A percentile compares a stretch with the other conserved stretches of the same genome.
Evolutionary conservation across 768 basidiomycete species (phyloP).

Genomic region (Boletus insuetus): DNA sequence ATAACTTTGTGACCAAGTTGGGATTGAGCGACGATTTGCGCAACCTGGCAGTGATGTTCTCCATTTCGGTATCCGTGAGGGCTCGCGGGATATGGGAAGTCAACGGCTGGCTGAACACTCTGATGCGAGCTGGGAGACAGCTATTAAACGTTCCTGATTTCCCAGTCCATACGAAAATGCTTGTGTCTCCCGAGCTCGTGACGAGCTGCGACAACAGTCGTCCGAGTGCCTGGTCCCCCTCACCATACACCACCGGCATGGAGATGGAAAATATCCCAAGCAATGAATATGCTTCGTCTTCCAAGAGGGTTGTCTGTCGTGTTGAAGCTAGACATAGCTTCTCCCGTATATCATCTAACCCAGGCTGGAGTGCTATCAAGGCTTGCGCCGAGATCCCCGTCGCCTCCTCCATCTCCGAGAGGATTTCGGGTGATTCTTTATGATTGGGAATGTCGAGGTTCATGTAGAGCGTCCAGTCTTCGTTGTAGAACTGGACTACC

Average conservation of each 20-base stretch:
- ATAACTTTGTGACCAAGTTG: neutral
- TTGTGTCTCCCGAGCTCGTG: neutral
- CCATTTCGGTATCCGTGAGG: neutral
- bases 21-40: too few relatives aligned
- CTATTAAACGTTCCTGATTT: neutral
- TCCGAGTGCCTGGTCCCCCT: neutral
- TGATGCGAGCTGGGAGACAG: neutral
- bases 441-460: neutral
- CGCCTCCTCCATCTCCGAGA: neutral
- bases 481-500: neutral
- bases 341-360: neutral
- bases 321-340: neutral
- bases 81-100: neutral
- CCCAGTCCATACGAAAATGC: neutral
- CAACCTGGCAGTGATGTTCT: neutral
- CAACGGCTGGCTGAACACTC: neutral
- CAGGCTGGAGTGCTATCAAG: neutral
- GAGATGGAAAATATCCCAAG: neutral
- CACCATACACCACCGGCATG: neutral
- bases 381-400: neutral
- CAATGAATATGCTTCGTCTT: neutral
- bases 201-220: neutral
- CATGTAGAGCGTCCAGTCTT: neutral
- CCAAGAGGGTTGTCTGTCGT: neutral
- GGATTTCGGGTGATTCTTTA: neutral